These are phyloP conservation scores for Cladosporium sp. DNA, from an alignment of 2,329 filamentous ascomycete genomes.

Conservation along the genomic window DNA sequence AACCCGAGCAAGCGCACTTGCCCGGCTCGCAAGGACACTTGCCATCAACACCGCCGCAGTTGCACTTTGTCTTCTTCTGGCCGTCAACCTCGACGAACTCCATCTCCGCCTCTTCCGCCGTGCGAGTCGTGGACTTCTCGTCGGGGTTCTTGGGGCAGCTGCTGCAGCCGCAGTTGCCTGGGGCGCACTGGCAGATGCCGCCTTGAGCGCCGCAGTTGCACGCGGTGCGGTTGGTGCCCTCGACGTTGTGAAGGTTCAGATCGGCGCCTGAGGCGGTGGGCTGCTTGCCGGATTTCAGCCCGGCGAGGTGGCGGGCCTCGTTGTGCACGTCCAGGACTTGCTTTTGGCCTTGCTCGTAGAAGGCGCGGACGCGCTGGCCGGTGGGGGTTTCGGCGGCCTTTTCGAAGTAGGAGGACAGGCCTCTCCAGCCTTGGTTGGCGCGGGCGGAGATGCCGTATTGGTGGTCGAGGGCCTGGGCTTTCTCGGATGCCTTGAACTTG, in stretches of 20 bases:
- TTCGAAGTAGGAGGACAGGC: conserved; percentile 86
- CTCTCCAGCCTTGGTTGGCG: conserved; percentile 61
- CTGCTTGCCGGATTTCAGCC: conserved; percentile 65
- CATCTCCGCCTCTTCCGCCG: conserved; percentile 33
- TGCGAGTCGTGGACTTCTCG: conserved; percentile 18
- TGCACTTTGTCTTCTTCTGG: conserved; percentile 46
- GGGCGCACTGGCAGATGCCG: conserved; percentile 35
- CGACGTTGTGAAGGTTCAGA: conserved; percentile 46
- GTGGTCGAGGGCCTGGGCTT: conserved; percentile 75
- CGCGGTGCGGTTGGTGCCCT: conserved; percentile 33
- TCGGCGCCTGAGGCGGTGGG: conserved; percentile 30
- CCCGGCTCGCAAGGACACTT: conserved; percentile 46
- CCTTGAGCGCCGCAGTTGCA: conserved; percentile 35
- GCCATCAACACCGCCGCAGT: conserved; percentile 42
- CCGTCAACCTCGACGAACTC: conserved; percentile 48
- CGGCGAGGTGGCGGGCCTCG: conserved; percentile 82
- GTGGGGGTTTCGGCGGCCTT: conserved; percentile 84
- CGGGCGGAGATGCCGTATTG: conserved; percentile 76
- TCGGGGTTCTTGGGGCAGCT: conserved; percentile 46
- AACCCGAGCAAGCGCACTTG: conserved; percentile 44
- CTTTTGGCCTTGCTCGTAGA: conserved; percentile 79
- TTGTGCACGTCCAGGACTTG: conserved; percentile 91
- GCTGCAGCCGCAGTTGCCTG: conserved; percentile 31
- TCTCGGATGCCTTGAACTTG: conserved; percentile 84
- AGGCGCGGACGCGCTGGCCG: conserved; percentile 78